Conservation (phyloP, 306 rosid genomes). For the Vicia sativa region DNA sequence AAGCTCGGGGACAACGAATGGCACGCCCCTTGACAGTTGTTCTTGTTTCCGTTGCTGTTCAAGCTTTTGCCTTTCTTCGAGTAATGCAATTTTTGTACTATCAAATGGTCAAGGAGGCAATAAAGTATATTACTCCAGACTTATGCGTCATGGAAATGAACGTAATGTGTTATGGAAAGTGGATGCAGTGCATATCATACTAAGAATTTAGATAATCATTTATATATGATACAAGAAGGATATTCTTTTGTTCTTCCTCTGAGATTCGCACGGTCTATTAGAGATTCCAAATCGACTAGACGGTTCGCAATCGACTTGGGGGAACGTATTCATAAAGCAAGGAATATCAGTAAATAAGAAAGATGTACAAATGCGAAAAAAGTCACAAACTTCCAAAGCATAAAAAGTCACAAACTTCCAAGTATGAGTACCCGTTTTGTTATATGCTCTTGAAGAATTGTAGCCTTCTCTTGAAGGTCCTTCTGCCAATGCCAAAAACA, state of each 20-base stretch:
- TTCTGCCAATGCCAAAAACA: no score
- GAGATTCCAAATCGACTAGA: slow-evolving; percentile 35
- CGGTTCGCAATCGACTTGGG: slow-evolving; percentile 38
- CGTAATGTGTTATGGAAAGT: background rate
- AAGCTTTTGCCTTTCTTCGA: slow-evolving; percentile 42
- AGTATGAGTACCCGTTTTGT: no score
- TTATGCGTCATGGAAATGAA: background rate
- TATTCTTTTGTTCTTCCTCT: slow-evolving; percentile 41
- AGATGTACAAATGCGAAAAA: background rate
- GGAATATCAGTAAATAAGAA: background rate
- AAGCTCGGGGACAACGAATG: slow-evolving; percentile 34
- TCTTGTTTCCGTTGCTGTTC: slow-evolving; percentile 30
- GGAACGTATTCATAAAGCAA: slow-evolving; percentile 17
- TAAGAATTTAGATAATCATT: slow-evolving; percentile 25
- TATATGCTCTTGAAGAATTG: no score
- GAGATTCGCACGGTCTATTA: slow-evolving; percentile 43
- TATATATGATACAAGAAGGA: slow-evolving; percentile 38
- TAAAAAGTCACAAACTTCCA: background rate
- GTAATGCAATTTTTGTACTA: slow-evolving; percentile 37
- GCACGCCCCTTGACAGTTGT: background rate
- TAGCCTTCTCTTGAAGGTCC: no score
- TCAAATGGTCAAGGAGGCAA: slow-evolving; percentile 40
- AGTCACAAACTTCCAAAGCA: background rate
- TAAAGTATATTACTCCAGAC: background rate
- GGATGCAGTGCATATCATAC: background rate